Percentiles rank a stretch among this genome's conserved stretches.
Evolutionary conservation across 768 basidiomycete species (phyloP).

Genomic region (Hericium erinaceus): DNA sequence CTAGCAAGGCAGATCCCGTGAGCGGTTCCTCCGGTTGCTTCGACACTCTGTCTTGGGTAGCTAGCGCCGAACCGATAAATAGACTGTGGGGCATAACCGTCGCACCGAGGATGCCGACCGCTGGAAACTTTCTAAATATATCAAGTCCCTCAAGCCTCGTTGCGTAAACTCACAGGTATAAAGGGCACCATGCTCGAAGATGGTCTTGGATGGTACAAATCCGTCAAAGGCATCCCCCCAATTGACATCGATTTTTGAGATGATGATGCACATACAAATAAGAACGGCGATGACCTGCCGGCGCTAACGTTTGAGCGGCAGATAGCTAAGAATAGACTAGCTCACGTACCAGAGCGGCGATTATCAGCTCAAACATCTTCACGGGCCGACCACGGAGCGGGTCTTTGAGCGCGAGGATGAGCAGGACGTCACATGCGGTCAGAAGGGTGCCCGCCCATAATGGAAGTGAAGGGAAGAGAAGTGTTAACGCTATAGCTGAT

Average conservation of each 20-base stretch:
- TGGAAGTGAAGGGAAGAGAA: conserved; percentile 41
- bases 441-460: conserved; percentile 40
- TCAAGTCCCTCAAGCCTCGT: neutral
- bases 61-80: conserved; percentile 34
- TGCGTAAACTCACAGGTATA: conserved; percentile 9
- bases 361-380: conserved; percentile 57
- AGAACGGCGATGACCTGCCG: conserved; percentile 11
- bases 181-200: conserved; percentile 9
- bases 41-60: conserved; percentile 30
- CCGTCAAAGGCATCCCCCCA: conserved; percentile 11
- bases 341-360: conserved; percentile 21
- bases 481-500: conserved; percentile 47
- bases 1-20: neutral
- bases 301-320: neutral
- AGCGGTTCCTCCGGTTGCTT: neutral
- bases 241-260: conserved; percentile 8
- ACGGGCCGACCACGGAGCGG: conserved; percentile 51
- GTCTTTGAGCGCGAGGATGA: conserved; percentile 62
- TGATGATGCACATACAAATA: conserved; percentile 15
- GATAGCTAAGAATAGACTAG: neutral
- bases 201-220: conserved; percentile 9
- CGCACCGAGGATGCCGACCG: conserved; percentile 25
- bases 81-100: conserved; percentile 43
- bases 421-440: conserved; percentile 38
- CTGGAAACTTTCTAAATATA: neutral